Conservation (phyloP, 2,329 filamentous ascomycete species). For the Coniochaeta ligniaria region DNA sequence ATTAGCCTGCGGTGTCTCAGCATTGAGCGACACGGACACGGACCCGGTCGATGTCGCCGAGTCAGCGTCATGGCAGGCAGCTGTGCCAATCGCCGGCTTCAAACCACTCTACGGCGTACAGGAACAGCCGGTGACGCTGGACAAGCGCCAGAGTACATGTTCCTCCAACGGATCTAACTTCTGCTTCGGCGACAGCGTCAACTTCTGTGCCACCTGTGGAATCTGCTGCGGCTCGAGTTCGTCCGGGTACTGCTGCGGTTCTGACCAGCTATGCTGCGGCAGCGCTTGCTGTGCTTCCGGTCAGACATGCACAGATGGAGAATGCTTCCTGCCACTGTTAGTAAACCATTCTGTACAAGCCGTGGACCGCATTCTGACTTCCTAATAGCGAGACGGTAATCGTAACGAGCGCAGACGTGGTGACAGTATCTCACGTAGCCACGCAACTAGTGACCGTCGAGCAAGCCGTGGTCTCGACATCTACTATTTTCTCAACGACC, state of each 20-base stretch:
- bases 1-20: not conserved
- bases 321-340: constrained; percentile 13
- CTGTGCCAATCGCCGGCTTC: constrained; percentile 9
- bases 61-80: constrained; percentile 7
- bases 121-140: constrained; percentile 8
- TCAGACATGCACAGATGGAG: constrained; percentile 19
- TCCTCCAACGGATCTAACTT: constrained; percentile 24
- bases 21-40: not conserved
- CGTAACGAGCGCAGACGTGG: constrained; percentile 1
- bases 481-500: constrained; percentile 6
- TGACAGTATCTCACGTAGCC: constrained; percentile 6
- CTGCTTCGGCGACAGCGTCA: constrained; percentile 20
- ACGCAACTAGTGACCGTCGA: constrained; percentile 9
- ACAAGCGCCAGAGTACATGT: constrained; percentile 15
- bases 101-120: constrained; percentile 11
- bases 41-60: not conserved
- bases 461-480: constrained; percentile 10
- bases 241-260: constrained; percentile 16
- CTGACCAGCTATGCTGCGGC: constrained; percentile 20
- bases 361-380: not conserved
- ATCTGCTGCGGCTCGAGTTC: constrained; percentile 18
- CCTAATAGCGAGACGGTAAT: constrained; percentile 10
- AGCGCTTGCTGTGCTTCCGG: constrained; percentile 20
- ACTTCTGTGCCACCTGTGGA: constrained; percentile 20
- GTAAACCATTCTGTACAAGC: not conserved